Evolutionary conservation across 768 basidiomycete species (phyloP).

Genomic region (Neoboletus magnificus): DNA sequence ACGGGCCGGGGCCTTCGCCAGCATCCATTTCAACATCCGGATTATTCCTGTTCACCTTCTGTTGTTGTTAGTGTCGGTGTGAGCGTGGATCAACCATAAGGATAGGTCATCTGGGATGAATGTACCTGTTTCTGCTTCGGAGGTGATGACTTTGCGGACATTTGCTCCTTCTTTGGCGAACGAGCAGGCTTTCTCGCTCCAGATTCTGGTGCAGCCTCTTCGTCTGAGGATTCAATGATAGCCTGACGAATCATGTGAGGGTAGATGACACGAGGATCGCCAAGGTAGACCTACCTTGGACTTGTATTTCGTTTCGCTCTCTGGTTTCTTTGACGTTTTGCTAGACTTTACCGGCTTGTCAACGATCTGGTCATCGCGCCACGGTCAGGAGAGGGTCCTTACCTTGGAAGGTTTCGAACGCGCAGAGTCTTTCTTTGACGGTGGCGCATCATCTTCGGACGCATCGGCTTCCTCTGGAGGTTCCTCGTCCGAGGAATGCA

Average conservation of each 20-base stretch:
- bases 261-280: background rate
- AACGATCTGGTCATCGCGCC: background rate
- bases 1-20: slow-evolving; percentile 8
- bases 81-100: background rate
- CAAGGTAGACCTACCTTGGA: slow-evolving; percentile 20
- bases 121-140: slow-evolving; percentile 13
- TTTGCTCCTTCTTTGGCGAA: slow-evolving; percentile 10
- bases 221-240: slow-evolving; percentile 28
- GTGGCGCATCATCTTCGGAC: slow-evolving; percentile 1
- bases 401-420: slow-evolving; percentile 12
- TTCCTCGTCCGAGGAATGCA: background rate
- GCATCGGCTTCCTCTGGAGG: background rate
- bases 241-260: slow-evolving; percentile 13
- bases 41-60: slow-evolving; percentile 1
- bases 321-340: slow-evolving; percentile 15
- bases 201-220: slow-evolving; percentile 18
- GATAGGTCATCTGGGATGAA: background rate
- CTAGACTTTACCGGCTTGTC: slow-evolving; percentile 9
- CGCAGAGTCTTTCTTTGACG: slow-evolving; percentile 10
- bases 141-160: slow-evolving; percentile 1
- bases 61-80: background rate
- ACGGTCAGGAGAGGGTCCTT: background rate
- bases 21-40: slow-evolving; percentile 13
- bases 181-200: background rate
- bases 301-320: slow-evolving; percentile 22